A percentile compares a stretch with the other conserved stretches of the same genome.
Evolutionary conservation across 345 rosid species (phyloP).

Genomic region (Corchorus olitorius): DNA sequence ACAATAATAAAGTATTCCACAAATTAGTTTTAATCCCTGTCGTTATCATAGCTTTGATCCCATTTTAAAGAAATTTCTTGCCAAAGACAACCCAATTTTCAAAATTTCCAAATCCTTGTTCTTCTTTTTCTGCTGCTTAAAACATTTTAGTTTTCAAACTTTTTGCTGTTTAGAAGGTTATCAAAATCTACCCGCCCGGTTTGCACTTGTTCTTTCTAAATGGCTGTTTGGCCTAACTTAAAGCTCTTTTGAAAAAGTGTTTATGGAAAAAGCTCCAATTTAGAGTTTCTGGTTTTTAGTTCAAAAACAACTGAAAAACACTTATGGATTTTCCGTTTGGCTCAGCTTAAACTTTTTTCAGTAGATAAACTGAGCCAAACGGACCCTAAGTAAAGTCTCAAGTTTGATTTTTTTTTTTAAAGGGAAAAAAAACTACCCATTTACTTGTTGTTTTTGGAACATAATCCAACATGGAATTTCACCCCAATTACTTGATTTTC

Average conservation of each 20-base stretch:
- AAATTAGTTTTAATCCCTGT: not conserved
- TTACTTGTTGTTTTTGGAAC: not conserved
- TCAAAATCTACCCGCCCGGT: no score
- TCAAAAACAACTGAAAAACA: no score
- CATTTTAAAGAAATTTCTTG: conserved; percentile 18
- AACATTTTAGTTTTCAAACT: not conserved
- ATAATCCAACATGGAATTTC: conserved; percentile 1
- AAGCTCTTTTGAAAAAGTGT: no score
- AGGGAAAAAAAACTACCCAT: not conserved
- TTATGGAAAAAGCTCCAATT: no score
- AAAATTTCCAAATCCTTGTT: conserved; percentile 9
- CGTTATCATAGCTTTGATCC: not conserved
- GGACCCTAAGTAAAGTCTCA: no score
- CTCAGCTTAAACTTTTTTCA: no score
- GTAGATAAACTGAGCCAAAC: no score
- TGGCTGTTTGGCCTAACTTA: no score
- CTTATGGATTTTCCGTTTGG: no score
- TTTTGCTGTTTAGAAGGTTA: not conserved
- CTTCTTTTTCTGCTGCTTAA: not conserved
- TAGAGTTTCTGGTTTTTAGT: no score
- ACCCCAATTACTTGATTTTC: conserved; percentile 1
- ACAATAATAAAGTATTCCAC: not conserved
- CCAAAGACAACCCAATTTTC: not conserved
- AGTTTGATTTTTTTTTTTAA: no score
- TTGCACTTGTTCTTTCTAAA: no score